A percentile compares a stretch with the other conserved stretches of the same genome.
Conservation (phyloP, 2,329 filamentous ascomycete genomes). For the Coleophoma eucalyptorum region DNA sequence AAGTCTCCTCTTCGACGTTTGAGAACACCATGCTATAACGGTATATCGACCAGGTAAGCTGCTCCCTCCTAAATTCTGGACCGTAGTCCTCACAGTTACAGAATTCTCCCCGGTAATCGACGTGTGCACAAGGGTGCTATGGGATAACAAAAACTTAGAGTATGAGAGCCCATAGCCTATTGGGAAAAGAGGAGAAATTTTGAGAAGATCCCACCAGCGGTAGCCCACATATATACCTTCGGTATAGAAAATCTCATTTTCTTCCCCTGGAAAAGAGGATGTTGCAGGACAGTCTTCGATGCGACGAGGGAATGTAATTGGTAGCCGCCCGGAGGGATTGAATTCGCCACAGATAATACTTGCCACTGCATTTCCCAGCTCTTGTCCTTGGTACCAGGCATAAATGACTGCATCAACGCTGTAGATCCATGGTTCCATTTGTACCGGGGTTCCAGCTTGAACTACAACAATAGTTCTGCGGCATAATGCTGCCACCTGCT, state of each 20-base stretch:
- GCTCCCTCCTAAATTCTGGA: not conserved
- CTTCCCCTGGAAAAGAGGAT: conserved; percentile 53
- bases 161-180: conserved; percentile 62
- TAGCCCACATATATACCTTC: conserved; percentile 63
- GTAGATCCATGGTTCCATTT: conserved; percentile 1
- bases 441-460: not conserved
- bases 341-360: conserved; percentile 46
- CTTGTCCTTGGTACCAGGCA: conserved; percentile 61
- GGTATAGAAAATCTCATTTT: conserved; percentile 52
- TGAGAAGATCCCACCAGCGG: conserved; percentile 55
- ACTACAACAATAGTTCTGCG: not conserved
- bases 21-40: not conserved
- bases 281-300: conserved; percentile 57
- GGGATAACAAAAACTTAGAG: conserved; percentile 45
- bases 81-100: not conserved
- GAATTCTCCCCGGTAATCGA: not conserved
- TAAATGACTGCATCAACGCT: not conserved
- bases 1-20: not conserved
- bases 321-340: conserved; percentile 1
- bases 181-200: conserved; percentile 50
- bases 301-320: conserved; percentile 33
- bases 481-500: conserved; percentile 40
- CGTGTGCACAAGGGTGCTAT: not conserved
- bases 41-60: not conserved
- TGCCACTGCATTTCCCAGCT: conserved; percentile 58